phyloP scores from a whole-genome alignment of 345 rosid genomes.

The Triadica sebifera region DNA sequence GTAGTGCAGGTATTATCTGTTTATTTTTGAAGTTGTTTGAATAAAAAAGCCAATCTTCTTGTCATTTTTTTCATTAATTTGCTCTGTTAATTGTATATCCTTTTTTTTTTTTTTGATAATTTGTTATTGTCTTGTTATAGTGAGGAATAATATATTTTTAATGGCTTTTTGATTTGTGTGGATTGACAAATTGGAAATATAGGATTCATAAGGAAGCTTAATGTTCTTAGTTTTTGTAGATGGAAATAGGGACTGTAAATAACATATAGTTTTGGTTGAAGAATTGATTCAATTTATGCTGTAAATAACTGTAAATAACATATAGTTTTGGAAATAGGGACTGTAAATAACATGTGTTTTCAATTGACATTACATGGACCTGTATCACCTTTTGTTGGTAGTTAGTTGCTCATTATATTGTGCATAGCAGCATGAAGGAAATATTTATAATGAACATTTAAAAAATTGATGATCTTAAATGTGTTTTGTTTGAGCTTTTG shows the following conservation, averaged over 20 bases:
- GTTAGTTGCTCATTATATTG: not conserved
- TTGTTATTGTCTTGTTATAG: not conserved
- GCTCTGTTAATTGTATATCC: too few species aligned
- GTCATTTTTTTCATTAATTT: not conserved
- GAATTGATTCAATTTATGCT: not conserved
- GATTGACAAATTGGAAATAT: not conserved
- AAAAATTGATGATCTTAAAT: not conserved
- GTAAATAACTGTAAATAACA: too few species aligned
- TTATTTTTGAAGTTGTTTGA: not conserved
- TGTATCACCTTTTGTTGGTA: not conserved
- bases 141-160: not conserved
- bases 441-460: not conserved
- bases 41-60: not conserved
- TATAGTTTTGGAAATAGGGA: too few species aligned
- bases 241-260: not conserved
- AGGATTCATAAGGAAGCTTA: not conserved
- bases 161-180: not conserved
- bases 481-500: not conserved
- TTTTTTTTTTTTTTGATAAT: not conserved
- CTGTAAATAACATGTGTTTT: too few species aligned
- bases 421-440: not conserved
- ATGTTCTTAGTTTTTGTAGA: not conserved
- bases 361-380: not conserved
- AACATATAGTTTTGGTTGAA: not conserved
- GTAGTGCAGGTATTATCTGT: constrained; percentile 76